Evolutionary conservation across 441 rosid species (phyloP).

Genomic region (Mallotus repandus): DNA sequence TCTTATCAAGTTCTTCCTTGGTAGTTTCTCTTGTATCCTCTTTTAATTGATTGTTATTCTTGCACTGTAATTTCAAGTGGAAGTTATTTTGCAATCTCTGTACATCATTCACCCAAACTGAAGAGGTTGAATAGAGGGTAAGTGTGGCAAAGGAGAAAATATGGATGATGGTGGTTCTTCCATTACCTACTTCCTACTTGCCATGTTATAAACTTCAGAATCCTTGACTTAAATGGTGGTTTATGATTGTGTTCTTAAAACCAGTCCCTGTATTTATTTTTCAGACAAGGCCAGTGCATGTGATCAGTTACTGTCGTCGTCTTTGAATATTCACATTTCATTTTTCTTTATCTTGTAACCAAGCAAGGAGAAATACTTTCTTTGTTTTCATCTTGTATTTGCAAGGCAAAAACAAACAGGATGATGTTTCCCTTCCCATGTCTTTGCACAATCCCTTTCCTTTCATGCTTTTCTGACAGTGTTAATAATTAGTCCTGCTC

Average conservation of each 20-base stretch:
- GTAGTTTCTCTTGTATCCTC: constrained; percentile 35
- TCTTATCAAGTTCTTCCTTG: constrained; percentile 52
- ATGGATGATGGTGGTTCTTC: background rate
- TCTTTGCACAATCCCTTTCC: background rate
- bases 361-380: background rate
- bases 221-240: background rate
- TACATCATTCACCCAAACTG: background rate
- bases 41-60: background rate
- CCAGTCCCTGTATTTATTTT: background rate
- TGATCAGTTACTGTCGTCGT: background rate
- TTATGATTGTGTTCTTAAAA: background rate
- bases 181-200: background rate
- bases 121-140: background rate
- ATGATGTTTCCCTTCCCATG: background rate
- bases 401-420: background rate
- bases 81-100: background rate
- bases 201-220: background rate
- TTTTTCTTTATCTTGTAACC: background rate
- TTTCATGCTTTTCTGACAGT: background rate
- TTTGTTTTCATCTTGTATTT: background rate
- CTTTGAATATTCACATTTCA: background rate
- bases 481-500: too few species aligned
- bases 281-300: background rate
- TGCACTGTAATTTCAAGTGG: background rate
- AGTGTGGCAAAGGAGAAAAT: background rate